Base-by-base conservation (phyloP, 768 basidiomycete species). In the Suillus hirtellus region DNA sequence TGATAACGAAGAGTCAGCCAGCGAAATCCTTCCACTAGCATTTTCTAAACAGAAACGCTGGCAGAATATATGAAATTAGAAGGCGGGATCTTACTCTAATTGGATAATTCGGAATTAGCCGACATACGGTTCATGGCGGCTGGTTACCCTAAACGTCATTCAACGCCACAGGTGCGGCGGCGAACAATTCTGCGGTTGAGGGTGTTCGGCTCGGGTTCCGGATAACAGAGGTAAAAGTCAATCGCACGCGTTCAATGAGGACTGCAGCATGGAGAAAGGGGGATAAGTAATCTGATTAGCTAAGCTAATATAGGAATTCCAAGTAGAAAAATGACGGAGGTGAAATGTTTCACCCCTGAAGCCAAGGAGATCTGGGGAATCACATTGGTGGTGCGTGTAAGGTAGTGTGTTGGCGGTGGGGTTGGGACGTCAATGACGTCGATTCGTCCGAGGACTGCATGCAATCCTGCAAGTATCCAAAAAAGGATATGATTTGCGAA, bases 181-280 rank as follows among this genome's bases (percentile, higher is more conserved):
- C 5, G 31, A 31, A 31, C 31, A 31, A 31, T 15, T 56, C 56
- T 58, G 56, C 24, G 56, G 56, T 42, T n/a, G 56, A 58, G 56
- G 56, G 56, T 58, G 1, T 27, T 19, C 56, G 56, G 56, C 56
- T 58, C 56, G 56, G 17, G 21, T 11, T 1, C 56, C 56, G 56
- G 40, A 42, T 27, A 1, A 2, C 2, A 27, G 4, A 27, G 38
- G 40, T 3, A 42, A 58, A 58, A 58, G 56, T 42, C 56, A 58
- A 42, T 42, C 14, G 40, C 56, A 42, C 38, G 56, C 56, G n/a
- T 42, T 42, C 24, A 58, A 58, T 8, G 56, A 58, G 56, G 56
- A 27, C 24, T 58, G 56, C 38, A 19, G 17, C 38, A 9, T 56
- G 15, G 27, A 27, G 27, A 7, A 17, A 19, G n/a, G 11, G 55